Base-by-base conservation (phyloP, 352 stramenopile species). In the Plasmopara muralis region DNA sequence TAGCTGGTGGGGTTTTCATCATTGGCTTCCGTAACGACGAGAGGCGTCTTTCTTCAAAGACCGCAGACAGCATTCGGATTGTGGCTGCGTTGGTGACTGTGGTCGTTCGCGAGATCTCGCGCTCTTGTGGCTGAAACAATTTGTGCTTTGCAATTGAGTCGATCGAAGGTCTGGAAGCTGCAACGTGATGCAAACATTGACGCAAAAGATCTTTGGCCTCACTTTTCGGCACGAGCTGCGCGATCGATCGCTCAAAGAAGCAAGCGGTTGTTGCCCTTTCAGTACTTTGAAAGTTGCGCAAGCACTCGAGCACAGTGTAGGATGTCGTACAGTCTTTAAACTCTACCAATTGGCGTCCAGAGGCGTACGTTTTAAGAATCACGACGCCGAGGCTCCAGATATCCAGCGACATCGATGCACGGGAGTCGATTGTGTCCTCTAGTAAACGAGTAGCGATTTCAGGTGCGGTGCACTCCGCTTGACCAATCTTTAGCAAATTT, bases 321-420 rank as follows among this genome's bases (percentile, higher is more conserved):
- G 70, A 38, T 5, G 49, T 52, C 2, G 46, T 40, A 25, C 75
- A 83, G 25, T 45, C 63, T 28, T 61, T 43, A 34, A 86, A 79
- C 51, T 85, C 74, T 50, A 77, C 67, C 14, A 88, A 47, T 31
- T 61, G 55, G 29, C 67, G 78, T 25, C 50, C 57, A 30, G 55
- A 62, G 6, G 69, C 68, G 50, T 85, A 80, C 29, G 79, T 60
- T 44, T 84, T 82, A 15, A 87, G 55, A 2, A 84, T 70, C 10
- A 82, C 60, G 13, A 85, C 64, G 0, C 77, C 75, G 15, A 87
- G 55, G 44, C 71, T 73, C 77, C 77, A 89, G 12, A 81, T 57
- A 54, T 89, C 77, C 30, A 79, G 65, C 8, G 73, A 57, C 0
- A 62, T 37, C 0, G 69, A 65, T 16, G 74, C 62, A 30, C 67